Base-by-base conservation (phyloP, 2,329 filamentous ascomycete species). In the Didymella sp. region DNA sequence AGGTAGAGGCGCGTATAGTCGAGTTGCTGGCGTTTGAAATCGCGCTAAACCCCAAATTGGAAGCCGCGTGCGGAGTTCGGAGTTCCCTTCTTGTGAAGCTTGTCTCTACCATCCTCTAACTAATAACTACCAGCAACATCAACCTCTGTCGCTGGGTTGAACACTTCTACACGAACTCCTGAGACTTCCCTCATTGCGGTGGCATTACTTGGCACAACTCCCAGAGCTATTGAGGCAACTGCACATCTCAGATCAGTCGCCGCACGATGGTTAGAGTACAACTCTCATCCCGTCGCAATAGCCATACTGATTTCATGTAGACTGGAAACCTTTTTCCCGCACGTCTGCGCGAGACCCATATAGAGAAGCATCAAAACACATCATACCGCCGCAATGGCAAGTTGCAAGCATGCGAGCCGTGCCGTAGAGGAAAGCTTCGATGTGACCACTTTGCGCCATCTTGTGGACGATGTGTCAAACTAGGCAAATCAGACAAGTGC, bases 401-500 rank as follows among this genome's bases (percentile, higher is more conserved):
- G 51, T 62, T 74, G 5, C 74, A 76, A 49, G 71, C 73, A 2
- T 76, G 74, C 46, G 73, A 76, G 51, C 73, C 74, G 13, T 76
- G 74, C 48, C 64, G 74, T 2, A 72, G 72, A 50, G 69, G 67
- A n/a, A 73, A 76, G 49, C 57, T 75, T n/a, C 62, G 66, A 40
- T 74, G 72, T 46, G 74, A 76, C 49, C 73, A 76, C 57, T 69
- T 73, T 59, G 68, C 69, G 62, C 74, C 74, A 9, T 64, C 63
- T 4, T 76, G 73, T 58, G 73, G 69, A 5, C 60, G 73, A 41
- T 75, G 74, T 61, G 57, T 62, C 7, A 67, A 69, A 37, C 67
- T 67, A 3, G 67, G 63, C 45, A 70, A 67, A 42, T 46, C 56
- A 7, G 67, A 70, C 3, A 66, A 69, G 52, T 76, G 74, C 41